Evolutionary conservation across 2,329 filamentous ascomycete genomes (phyloP).

Genomic region (Aspergillus uvarum): DNA sequence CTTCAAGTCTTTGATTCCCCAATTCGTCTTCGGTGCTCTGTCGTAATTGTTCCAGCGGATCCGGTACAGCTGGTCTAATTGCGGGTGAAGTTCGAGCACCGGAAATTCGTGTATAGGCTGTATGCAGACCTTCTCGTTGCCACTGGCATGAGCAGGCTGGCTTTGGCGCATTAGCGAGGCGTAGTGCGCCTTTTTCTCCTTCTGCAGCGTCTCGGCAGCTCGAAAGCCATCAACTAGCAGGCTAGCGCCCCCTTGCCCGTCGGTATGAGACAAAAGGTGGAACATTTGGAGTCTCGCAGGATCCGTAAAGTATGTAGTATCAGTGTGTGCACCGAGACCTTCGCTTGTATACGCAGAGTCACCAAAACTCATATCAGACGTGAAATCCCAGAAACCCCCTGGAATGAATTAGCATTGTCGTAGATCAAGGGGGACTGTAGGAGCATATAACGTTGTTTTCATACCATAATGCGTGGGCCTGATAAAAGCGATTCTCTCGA

Average conservation of each 20-base stretch:
- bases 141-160: constrained; percentile 79
- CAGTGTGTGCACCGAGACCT: constrained; percentile 80
- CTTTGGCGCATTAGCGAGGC: constrained; percentile 55
- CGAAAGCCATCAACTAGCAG: constrained; percentile 84
- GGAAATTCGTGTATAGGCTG: constrained; percentile 69
- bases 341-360: constrained; percentile 91
- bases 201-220: constrained; percentile 61
- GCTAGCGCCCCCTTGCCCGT: constrained; percentile 66
- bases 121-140: constrained; percentile 80
- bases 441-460: not conserved
- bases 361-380: constrained; percentile 80
- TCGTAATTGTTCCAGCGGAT: constrained; percentile 95
- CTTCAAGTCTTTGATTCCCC: constrained; percentile 50
- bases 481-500: constrained; percentile 82
- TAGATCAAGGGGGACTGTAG: not conserved
- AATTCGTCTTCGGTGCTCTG: constrained; percentile 65
- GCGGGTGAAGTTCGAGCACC: constrained; percentile 63
- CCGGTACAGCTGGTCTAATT: constrained; percentile 53
- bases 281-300: constrained; percentile 90
- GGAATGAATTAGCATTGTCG: constrained; percentile 5
- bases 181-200: constrained; percentile 58
- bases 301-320: constrained; percentile 94
- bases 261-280: constrained; percentile 79
- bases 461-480: constrained; percentile 87
- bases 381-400: constrained; percentile 79